Percentiles rank a stretch among this genome's conserved stretches.
Evolutionary conservation across 2,329 filamentous ascomycete species (phyloP).

Genomic region (Ramularia collo-cygni): DNA sequence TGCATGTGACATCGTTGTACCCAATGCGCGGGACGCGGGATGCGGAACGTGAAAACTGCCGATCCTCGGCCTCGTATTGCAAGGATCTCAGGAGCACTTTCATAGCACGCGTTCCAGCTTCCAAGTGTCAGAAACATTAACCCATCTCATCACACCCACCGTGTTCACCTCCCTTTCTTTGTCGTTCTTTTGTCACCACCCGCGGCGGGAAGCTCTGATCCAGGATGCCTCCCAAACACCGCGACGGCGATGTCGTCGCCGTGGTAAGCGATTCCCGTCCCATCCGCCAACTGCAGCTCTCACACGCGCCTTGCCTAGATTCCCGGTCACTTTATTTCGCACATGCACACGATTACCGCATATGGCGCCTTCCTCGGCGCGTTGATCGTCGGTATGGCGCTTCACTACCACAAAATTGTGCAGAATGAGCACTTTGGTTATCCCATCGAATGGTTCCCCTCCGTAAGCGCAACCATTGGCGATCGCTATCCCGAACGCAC

Average conservation of each 20-base stretch:
- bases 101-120: too few relatives aligned
- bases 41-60: too few relatives aligned
- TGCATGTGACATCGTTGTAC: too few relatives aligned
- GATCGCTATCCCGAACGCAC: constrained; percentile 95
- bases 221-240: constrained; percentile 54
- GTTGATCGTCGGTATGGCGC: constrained; percentile 64
- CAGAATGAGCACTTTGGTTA: constrained; percentile 77
- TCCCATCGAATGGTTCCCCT: constrained; percentile 36
- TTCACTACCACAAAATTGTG: constrained; percentile 97
- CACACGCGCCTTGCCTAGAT: constrained; percentile 35
- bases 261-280: constrained; percentile 38
- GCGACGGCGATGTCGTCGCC: constrained; percentile 56
- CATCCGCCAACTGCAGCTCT: neutral
- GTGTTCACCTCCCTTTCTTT: too few relatives aligned
- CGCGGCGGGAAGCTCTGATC: neutral
- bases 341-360: constrained; percentile 74
- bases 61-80: too few relatives aligned
- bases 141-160: too few relatives aligned
- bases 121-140: too few relatives aligned
- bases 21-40: too few relatives aligned
- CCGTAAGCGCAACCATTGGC: constrained; percentile 70
- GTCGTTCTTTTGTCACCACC: too few relatives aligned
- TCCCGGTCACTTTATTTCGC: constrained; percentile 85
- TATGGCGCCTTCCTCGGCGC: constrained; percentile 85
- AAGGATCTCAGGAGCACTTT: too few relatives aligned